A percentile compares a stretch with the other conserved stretches of the same genome.
Evolutionary conservation across 306 rosid species (phyloP).

Genomic region (Oemleria cerasiformis): DNA sequence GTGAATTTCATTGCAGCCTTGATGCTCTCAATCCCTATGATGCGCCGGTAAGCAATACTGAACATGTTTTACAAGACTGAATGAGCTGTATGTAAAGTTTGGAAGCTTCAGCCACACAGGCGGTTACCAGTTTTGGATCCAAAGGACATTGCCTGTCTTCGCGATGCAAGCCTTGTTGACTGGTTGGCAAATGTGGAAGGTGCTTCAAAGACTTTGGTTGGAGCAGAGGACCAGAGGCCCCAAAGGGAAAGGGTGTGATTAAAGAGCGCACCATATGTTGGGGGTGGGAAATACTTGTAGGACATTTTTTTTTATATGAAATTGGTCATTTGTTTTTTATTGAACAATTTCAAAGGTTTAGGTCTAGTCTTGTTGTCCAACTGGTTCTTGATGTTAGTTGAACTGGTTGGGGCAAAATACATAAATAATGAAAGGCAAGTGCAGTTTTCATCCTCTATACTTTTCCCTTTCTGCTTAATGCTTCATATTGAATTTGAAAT

Average conservation of each 20-base stretch:
- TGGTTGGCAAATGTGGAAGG: neutral
- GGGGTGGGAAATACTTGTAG: neutral
- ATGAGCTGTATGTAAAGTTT: neutral
- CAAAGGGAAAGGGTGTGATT: neutral
- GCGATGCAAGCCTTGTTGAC: neutral
- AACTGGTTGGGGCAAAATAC: no score
- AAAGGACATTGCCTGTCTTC: neutral
- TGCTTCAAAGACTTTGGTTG: neutral
- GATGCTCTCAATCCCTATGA: constrained; percentile 41
- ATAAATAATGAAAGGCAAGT: neutral
- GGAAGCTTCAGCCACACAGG: constrained; percentile 1
- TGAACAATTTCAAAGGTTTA: neutral
- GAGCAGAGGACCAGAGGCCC: neutral
- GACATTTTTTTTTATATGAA: no score
- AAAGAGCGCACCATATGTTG: neutral
- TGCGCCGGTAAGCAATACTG: constrained; percentile 24
- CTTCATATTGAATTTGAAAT: no score
- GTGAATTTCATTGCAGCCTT: constrained; percentile 47
- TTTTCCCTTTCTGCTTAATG: no score
- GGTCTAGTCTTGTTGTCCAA: neutral
- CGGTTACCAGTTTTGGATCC: neutral
- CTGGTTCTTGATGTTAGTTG: no score
- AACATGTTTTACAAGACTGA: constrained; percentile 23
- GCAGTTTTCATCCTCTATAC: neutral
- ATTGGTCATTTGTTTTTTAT: neutral